Evolutionary conservation across 148 eudicot genomes (phyloP), one percentile per base, ranked within the genome.

Genomic region (Rhododendron mucronatum): DNA sequence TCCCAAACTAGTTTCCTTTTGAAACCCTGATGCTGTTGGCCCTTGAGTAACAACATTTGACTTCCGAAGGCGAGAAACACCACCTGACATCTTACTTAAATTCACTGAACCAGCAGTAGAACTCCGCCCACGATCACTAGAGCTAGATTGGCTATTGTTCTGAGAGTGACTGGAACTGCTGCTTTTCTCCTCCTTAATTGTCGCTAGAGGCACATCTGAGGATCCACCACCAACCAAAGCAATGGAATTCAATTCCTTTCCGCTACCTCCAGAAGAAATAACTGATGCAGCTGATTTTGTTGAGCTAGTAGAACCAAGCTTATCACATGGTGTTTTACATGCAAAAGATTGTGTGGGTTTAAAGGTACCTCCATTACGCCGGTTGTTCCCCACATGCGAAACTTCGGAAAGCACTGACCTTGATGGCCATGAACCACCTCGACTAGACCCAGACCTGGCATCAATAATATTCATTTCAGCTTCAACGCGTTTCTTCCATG

Each of bases 401-500:
- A 82, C 89, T n/a, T 93, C 99, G 69, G 92, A 81, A 82, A 92
- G 91, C 45, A 91, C 86, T 67, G 95, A 88, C 85, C 91, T 93
- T 23, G 91, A 82, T 65, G 92, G 85, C 98, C 98, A 95, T 45
- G 92, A 59, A 90, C 86, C 93, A 86, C 88, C 90, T 45, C 91
- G 96, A 78, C 85, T 89, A 41, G 94, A 83, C 83, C 91, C 93
- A 87, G 98, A 71, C 88, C 91, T 94, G 65, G 93, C 47, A 85
- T 97, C 99, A 71, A 86, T 91, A n/a, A 89, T 86, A 79, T 86
- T 94, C 95, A 97, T 93, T 89, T 97, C 99, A 76, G 95, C 98
- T 91, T 96, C 96, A 63, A 97, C 99, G 13, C 99, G 96, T 88
- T 94, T 96, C 91, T 97, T 97, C 99, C 99, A 97, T 65, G 94